Base-by-base conservation (phyloP, 805 yeast genomes). In the Lipomyces yamadae region DNA sequence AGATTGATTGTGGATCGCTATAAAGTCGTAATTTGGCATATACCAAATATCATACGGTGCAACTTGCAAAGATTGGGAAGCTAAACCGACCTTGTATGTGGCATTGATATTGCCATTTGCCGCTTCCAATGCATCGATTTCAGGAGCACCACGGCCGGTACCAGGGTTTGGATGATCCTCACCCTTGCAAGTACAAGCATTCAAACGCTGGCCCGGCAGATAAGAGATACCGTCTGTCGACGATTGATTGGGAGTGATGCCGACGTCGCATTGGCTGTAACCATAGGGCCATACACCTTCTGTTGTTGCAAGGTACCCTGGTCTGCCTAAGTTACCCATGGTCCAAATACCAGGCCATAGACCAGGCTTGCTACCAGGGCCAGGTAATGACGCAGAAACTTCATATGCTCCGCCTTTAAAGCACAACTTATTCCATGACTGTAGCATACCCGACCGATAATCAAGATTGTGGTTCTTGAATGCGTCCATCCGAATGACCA, bases 291-390 rank as follows among this genome's bases (percentile, higher is more conserved):
- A 93, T 34, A 90, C 88, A 67, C 98, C 98, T 33, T 93, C 96
- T 2, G 97, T 86, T 2, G 94, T 82, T 4, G 96, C 91, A 80
- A 86, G 79, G 75, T 86, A 93, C 10, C 98, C 98, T 0, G 98
- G 96, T 73, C 98, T 86, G 34, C 90, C 98, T 71, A 93, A 81
- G 75, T 93, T 93, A 56, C 98, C 98, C 86, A 93, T 82, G 3
- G 97, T 84, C 98, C 98, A 93, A 65, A 91, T 73, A 82, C 97
- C 98, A 0, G 98, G 98, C 98, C 98, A 93, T 70, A 93, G 80
- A 29, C 98, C 98, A 3, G 89, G 81, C 37, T 88, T 83, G 64
- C 85, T 81, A 73, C 96, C 97, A 72, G 84, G 85, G 69, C 91
- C 91, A 42, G 98, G 97, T 69, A 93, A 79, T 66, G 84, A 83